Conservation (phyloP, 2,329 filamentous ascomycete genomes). For the Ustilaginoidea virens region DNA sequence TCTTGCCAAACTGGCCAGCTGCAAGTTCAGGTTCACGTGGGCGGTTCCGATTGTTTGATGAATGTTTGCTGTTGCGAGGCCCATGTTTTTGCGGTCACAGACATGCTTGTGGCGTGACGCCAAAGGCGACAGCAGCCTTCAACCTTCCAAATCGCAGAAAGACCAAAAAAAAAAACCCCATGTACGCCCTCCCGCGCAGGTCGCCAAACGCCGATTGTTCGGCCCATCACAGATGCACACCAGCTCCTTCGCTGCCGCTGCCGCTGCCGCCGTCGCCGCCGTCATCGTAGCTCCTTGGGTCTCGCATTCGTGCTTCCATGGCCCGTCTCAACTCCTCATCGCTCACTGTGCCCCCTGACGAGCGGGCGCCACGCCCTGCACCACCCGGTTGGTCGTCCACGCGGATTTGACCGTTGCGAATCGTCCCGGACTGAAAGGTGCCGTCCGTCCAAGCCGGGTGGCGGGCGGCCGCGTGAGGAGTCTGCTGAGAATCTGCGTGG, state of each 20-base stretch:
- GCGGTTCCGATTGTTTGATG: too few relatives aligned
- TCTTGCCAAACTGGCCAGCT: too few relatives aligned
- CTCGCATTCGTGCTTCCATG: constrained; percentile 38
- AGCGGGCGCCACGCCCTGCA: constrained; percentile 4
- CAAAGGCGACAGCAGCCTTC: too few relatives aligned
- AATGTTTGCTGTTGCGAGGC: too few relatives aligned
- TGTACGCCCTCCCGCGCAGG: too few relatives aligned
- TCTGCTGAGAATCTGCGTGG: not conserved
- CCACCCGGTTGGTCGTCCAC: constrained; percentile 20
- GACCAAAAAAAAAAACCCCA: too few relatives aligned
- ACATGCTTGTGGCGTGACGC: too few relatives aligned
- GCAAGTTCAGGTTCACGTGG: too few relatives aligned
- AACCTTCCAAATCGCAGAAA: too few relatives aligned
- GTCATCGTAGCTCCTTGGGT: constrained; percentile 22
- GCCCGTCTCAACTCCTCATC: constrained; percentile 44
- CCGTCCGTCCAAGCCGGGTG: constrained; percentile 44
- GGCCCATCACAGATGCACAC: too few relatives aligned
- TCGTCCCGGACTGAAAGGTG: constrained; percentile 45
- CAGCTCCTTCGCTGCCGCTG: constrained; percentile 36
- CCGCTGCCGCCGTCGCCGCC: constrained; percentile 28
- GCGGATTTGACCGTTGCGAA: constrained; percentile 33
- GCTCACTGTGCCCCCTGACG: constrained; percentile 30
- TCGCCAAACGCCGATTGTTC: too few relatives aligned
- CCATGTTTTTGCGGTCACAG: too few relatives aligned
- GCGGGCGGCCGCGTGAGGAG: constrained; percentile 3